Percentiles rank a stretch among this genome's conserved stretches.
phyloP scores from a whole-genome alignment of 805 yeast genomes.

The Pichia eremophila region DNA sequence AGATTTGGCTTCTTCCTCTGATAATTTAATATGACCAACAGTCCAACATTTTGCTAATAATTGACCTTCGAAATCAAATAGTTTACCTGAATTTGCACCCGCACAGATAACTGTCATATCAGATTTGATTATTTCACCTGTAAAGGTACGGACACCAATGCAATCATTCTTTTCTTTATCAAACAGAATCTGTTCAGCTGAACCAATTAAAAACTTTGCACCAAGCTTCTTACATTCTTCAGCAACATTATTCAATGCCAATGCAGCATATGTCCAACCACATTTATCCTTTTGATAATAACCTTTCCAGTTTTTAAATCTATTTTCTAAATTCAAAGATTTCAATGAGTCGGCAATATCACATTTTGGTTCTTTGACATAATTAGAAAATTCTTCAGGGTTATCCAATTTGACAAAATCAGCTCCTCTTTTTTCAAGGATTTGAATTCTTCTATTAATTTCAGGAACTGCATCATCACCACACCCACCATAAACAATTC shows the following conservation, averaged over 20 bases:
- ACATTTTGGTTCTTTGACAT: background rate
- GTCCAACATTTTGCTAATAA: slow-evolving; percentile 33
- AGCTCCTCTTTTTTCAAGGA: slow-evolving; percentile 1
- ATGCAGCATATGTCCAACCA: slow-evolving; percentile 31
- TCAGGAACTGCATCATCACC: slow-evolving; percentile 9
- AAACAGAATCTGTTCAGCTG: slow-evolving; percentile 16
- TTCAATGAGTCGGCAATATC: background rate
- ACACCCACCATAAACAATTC: slow-evolving; percentile 24
- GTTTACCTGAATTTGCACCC: slow-evolving; percentile 30
- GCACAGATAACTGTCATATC: slow-evolving; percentile 27
- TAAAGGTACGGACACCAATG: slow-evolving; percentile 22
- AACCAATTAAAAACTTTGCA: slow-evolving; percentile 23
- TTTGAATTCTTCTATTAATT: background rate
- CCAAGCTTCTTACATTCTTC: slow-evolving; percentile 25
- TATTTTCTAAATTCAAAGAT: slow-evolving; percentile 4
- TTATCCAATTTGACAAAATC: slow-evolving; percentile 7
- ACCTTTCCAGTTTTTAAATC: slow-evolving; percentile 26
- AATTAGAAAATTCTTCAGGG: slow-evolving; percentile 10
- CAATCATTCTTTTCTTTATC: slow-evolving; percentile 11
- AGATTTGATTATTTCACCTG: slow-evolving; percentile 21
- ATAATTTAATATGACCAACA: slow-evolving; percentile 31
- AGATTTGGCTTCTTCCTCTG: slow-evolving; percentile 23
- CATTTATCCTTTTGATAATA: slow-evolving; percentile 23
- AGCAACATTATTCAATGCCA: slow-evolving; percentile 23
- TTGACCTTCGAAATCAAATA: slow-evolving; percentile 29